A percentile compares a stretch with the other conserved stretches of the same genome.
phyloP scores from a whole-genome alignment of 179 eudicot species.

The Amaranthus tricolor region DNA sequence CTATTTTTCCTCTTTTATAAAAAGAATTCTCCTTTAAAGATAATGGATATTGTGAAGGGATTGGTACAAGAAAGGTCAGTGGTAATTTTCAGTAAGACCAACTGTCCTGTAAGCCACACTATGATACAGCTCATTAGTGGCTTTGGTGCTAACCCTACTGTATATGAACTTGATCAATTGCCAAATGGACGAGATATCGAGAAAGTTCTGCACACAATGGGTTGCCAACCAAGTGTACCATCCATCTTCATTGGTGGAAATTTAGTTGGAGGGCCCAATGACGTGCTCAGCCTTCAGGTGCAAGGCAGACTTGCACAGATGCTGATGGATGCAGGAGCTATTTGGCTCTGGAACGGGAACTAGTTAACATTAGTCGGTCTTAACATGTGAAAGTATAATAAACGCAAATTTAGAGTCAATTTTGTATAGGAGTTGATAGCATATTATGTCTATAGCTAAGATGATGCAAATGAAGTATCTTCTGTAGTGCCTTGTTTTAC shows the following conservation, averaged over 20 bases:
- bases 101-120: constrained; percentile 56
- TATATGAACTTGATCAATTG: constrained; percentile 63
- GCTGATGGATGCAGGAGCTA: constrained; percentile 57
- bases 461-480: neutral
- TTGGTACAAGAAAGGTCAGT: constrained; percentile 48
- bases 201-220: constrained; percentile 37
- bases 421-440: constrained; percentile 5
- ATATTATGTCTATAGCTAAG: neutral
- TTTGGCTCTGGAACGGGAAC: constrained; percentile 46
- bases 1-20: neutral
- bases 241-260: constrained; percentile 40
- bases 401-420: neutral
- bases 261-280: constrained; percentile 58
- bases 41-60: constrained; percentile 37
- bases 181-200: constrained; percentile 56
- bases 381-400: neutral
- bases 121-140: constrained; percentile 44
- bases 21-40: neutral
- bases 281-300: constrained; percentile 65
- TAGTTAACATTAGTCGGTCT: neutral
- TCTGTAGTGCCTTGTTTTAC: constrained; percentile 13
- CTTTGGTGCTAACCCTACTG: constrained; percentile 61
- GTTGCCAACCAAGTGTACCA: constrained; percentile 27
- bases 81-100: constrained; percentile 60
- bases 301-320: constrained; percentile 46